Evolutionary conservation across 768 basidiomycete genomes (phyloP).

Genomic region (Goffeauzyma gilvescens): DNA sequence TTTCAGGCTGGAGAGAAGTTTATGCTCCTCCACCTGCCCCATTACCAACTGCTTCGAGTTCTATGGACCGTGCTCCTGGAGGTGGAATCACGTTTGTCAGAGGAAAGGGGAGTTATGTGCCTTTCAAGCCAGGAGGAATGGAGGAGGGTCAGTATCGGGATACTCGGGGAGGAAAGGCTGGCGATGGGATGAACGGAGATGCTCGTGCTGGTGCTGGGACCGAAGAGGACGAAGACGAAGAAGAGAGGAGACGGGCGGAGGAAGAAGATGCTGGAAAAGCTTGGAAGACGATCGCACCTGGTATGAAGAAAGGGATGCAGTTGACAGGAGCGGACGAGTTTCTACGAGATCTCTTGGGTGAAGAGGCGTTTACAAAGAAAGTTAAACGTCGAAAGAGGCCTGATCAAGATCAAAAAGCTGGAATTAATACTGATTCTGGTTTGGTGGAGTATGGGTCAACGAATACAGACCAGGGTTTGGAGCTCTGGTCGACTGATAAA

Average conservation of each 20-base stretch:
- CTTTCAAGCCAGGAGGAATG: constrained; percentile 85
- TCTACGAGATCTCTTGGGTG: constrained; percentile 21
- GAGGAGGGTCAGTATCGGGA: constrained; percentile 38
- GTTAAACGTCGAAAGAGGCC: constrained; percentile 23
- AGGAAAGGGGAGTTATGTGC: constrained; percentile 80
- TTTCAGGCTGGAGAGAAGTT: constrained; percentile 14
- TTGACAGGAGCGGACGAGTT: constrained; percentile 35
- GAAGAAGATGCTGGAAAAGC: constrained; percentile 26
- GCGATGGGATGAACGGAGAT: not conserved
- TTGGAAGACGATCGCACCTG: constrained; percentile 54
- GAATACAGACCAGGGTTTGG: too few species aligned
- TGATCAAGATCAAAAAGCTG: too few species aligned
- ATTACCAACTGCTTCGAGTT: constrained; percentile 40
- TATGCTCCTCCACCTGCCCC: constrained; percentile 7
- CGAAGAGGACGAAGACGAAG: constrained; percentile 27
- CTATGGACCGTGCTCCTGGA: constrained; percentile 58
- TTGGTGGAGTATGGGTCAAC: too few species aligned
- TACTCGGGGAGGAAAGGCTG: not conserved
- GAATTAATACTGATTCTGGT: too few species aligned
- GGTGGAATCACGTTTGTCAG: constrained; percentile 60
- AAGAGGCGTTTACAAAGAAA: constrained; percentile 20
- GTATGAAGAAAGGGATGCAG: constrained; percentile 59
- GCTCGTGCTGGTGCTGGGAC: not conserved
- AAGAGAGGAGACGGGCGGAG: constrained; percentile 26
- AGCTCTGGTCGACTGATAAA: too few species aligned